phyloP scores from a whole-genome alignment of 2,329 filamentous ascomycete genomes.

The Eurotiales sp. region DNA sequence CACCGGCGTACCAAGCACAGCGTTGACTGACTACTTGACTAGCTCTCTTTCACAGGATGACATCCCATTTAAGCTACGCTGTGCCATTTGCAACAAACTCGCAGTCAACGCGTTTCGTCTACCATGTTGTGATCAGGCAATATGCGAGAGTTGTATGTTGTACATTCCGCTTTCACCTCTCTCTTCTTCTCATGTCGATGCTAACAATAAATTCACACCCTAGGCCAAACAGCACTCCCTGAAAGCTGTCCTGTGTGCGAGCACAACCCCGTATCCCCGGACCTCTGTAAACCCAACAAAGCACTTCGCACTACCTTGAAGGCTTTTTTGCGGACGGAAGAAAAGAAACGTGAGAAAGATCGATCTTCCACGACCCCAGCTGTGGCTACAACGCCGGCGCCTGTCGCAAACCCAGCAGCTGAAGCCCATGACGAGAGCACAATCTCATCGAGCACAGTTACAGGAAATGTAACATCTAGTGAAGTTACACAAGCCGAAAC shows the following conservation, averaged over 20 bases:
- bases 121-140: conserved; percentile 91
- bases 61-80: conserved; percentile 93
- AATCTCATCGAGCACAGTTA: not conserved
- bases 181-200: not conserved
- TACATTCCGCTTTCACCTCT: not conserved
- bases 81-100: conserved; percentile 86
- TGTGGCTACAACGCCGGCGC: conserved; percentile 18
- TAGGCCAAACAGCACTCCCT: conserved; percentile 72
- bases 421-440: conserved; percentile 3
- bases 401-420: conserved; percentile 11
- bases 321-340: conserved; percentile 83
- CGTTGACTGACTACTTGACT: not conserved
- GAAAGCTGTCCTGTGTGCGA: conserved; percentile 88
- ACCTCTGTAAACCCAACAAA: conserved; percentile 86
- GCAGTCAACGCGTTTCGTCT: conserved; percentile 87
- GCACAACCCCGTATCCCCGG: conserved; percentile 79
- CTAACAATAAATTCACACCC: not conserved
- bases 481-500: not conserved
- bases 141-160: conserved; percentile 82
- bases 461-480: not conserved
- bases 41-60: conserved; percentile 77
- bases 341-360: conserved; percentile 77
- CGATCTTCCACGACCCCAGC: conserved; percentile 39
- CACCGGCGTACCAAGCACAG: not conserved
- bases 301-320: conserved; percentile 87